Percentiles rank a stretch among this genome's conserved stretches.
Evolutionary conservation across 371 early-diverging fungal species (phyloP).

Genomic region (Chytridiales sp.): DNA sequence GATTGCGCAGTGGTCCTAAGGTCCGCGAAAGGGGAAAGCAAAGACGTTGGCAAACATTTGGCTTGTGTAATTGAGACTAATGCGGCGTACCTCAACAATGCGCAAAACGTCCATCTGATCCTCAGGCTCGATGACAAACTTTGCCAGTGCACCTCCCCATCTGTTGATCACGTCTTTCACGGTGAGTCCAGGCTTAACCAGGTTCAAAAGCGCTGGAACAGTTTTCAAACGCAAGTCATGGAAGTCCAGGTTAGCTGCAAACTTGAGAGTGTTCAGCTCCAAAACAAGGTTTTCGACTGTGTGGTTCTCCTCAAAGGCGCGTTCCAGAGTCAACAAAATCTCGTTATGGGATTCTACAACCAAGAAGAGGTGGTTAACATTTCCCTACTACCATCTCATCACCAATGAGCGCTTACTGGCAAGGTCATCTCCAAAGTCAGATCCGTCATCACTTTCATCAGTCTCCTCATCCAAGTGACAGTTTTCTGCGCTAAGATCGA

Average conservation of each 20-base stretch:
- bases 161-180: constrained; percentile 51
- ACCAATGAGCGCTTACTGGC: neutral
- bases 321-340: constrained; percentile 72
- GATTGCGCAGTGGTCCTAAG: constrained; percentile 22
- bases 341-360: constrained; percentile 70
- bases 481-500: too few relatives aligned
- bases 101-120: constrained; percentile 78
- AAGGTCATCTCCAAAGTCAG: constrained; percentile 9
- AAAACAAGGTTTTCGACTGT: constrained; percentile 73
- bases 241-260: constrained; percentile 84
- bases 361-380: neutral
- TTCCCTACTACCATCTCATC: neutral
- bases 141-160: constrained; percentile 71
- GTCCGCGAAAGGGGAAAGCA: neutral
- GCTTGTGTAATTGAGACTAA: too few relatives aligned
- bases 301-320: constrained; percentile 78
- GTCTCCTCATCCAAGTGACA: constrained; percentile 37
- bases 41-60: neutral
- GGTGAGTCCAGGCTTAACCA: constrained; percentile 9
- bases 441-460: constrained; percentile 20
- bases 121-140: constrained; percentile 65
- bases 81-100: constrained; percentile 53
- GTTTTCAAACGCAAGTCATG: constrained; percentile 73
- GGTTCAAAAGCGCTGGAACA: constrained; percentile 59
- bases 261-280: constrained; percentile 87